Evolutionary conservation across 805 yeast species (phyloP), one percentile per base, ranked within the genome.

Genomic region (Candida suzukii): DNA sequence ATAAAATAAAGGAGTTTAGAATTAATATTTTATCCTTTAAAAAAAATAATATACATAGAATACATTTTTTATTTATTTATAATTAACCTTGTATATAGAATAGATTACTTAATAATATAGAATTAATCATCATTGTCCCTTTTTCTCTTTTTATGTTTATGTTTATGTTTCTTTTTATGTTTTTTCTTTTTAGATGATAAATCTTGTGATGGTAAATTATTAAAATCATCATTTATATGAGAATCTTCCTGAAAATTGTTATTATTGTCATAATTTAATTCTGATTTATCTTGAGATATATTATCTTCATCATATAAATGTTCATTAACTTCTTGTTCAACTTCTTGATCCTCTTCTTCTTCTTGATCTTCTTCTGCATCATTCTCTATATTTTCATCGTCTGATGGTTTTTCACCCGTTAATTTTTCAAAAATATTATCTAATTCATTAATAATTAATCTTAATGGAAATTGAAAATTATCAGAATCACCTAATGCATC

Each of bases 241-340:
- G 6, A 4, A 29, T n/a, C n/a, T 3, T 4, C n/a, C 20, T n/a
- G n/a, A n/a, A n/a, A n/a, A n/a, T n/a, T n/a, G n/a, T n/a, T n/a
- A n/a, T n/a, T n/a, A n/a, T n/a, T n/a, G n/a, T n/a, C n/a, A n/a
- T n/a, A n/a, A n/a, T n/a, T n/a, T n/a, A n/a, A n/a, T n/a, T n/a
- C n/a, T n/a, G n/a, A n/a, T n/a, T n/a, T n/a, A n/a, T n/a, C n/a
- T n/a, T n/a, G n/a, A n/a, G n/a, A n/a, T n/a, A n/a, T n/a, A n/a
- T n/a, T n/a, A n/a, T n/a, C n/a, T n/a, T n/a, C 29, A 28, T 26
- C 39, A 41, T 28, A 35, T 41, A 13, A 41, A 44, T 33, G 7
- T 37, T 34, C 25, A 29, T 22, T 16, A 32, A 9, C 18, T 32
- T 27, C 16, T 27, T 27, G 24, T 37, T 33, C 34, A 2, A 5